Percentiles rank a stretch among this genome's conserved stretches.
Evolutionary conservation across 1,284 basidiomycete species (phyloP).

Genomic region (Ustilago vetiveriae): DNA sequence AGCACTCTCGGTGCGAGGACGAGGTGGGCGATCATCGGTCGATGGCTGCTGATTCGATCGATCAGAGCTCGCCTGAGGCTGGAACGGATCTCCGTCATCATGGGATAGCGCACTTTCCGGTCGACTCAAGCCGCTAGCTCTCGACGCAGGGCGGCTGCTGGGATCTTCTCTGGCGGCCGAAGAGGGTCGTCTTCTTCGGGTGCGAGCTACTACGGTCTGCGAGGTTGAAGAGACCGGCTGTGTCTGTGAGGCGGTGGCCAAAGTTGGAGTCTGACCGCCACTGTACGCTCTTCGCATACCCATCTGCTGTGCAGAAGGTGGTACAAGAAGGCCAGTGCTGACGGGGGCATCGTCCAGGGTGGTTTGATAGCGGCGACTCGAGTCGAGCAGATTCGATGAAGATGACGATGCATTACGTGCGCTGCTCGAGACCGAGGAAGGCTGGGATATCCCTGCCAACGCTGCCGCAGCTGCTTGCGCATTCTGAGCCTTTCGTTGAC

Average conservation of each 20-base stretch:
- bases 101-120: conserved; percentile 22
- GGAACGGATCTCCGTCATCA: conserved; percentile 7
- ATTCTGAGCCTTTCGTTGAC: conserved; percentile 47
- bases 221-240: conserved; percentile 11
- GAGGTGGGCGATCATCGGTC: conserved; percentile 1
- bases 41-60: background rate
- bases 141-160: conserved; percentile 34
- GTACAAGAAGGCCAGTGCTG: conserved; percentile 13
- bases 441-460: conserved; percentile 24
- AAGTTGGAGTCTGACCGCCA: conserved; percentile 31
- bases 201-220: conserved; percentile 11
- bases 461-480: conserved; percentile 44
- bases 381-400: conserved; percentile 24
- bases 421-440: background rate
- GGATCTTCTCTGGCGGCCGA: conserved; percentile 22
- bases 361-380: conserved; percentile 31
- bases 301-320: conserved; percentile 13
- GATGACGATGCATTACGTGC: conserved; percentile 8
- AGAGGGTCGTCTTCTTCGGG: conserved; percentile 19
- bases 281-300: conserved; percentile 39
- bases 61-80: background rate
- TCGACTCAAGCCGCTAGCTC: conserved; percentile 31
- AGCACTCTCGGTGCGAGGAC: conserved; percentile 39
- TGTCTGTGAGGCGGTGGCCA: conserved; percentile 17
- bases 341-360: conserved; percentile 24